Evolutionary conservation across 441 rosid species (phyloP), one percentile per base, ranked within the genome.

Genomic region (California macrophylla): DNA sequence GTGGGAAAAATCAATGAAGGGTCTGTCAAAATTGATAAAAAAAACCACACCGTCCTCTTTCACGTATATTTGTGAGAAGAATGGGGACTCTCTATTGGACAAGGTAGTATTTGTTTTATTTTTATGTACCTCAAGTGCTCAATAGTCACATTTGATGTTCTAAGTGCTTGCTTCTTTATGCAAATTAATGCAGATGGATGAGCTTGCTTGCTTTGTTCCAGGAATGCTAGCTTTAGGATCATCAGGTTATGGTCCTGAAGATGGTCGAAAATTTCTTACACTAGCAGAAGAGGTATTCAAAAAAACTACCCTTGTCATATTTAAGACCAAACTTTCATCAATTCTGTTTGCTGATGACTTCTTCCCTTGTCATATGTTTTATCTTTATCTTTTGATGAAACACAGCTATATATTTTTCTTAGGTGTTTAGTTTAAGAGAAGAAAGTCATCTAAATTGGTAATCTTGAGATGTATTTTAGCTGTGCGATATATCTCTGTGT

Each of bases 1-100:
- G 98, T 95, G 99, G 99, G 99, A 95, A 81, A 90, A 80, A 78
- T 92, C 99, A 76, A 95, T 95, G 99, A 90, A 89, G 75, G 99
- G 99, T 77, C 76, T 95, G 66, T 68, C 78, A 68, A 88, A 86
- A 85, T 84, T 95, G 87, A 80, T 95, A 60, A 83, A 83, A 86
- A 90, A 77, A 79, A 78, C 96, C 65, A 86, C 89, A 62, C 97
- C 96, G 64, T 92, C 96, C 24, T 89, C 94, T 4, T 95, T 86
- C 76, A 70, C 99, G 9, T 95, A 95, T 79, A 72, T 95, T 40
- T 88, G 97, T 80, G 98, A 95, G 84, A 92, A 90, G 85, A 86
- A 45, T 74, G 98, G 97, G 70, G 70, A 72, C 56, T 42, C 81
- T 18, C 66, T 90, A 76, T 36, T 75, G 30, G 88, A 95, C 81